Evolutionary conservation across 371 early-diverging fungal genomes (phyloP).

Genomic region (Blyttiomyces sp.): DNA sequence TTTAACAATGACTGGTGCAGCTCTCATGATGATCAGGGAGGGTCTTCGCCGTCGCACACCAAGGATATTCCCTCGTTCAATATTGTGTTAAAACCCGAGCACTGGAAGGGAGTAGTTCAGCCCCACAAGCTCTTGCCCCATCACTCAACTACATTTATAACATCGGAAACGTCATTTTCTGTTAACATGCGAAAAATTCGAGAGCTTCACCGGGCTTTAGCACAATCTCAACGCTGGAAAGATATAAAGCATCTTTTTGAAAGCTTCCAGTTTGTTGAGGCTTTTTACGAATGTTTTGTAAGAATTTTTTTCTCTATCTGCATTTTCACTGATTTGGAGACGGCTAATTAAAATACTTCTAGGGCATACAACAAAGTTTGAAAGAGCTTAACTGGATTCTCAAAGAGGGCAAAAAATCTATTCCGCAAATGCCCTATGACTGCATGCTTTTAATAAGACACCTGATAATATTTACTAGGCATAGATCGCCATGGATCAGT

Average conservation of each 20-base stretch:
- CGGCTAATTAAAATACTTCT: background rate
- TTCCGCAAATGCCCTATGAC: constrained; percentile 11
- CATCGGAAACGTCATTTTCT: background rate
- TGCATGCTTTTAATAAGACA: constrained; percentile 10
- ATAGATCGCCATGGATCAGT: constrained; percentile 5
- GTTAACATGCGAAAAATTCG: constrained; percentile 14
- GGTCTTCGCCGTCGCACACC: background rate
- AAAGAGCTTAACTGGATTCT: constrained; percentile 9
- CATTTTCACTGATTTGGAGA: background rate
- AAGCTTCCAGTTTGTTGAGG: constrained; percentile 24
- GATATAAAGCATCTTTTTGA: constrained; percentile 15
- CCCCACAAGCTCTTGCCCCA: constrained; percentile 6
- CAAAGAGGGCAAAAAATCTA: constrained; percentile 10
- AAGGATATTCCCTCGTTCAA: background rate
- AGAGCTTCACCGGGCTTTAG: constrained; percentile 9
- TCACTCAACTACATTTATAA: constrained; percentile 7
- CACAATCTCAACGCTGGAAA: constrained; percentile 12
- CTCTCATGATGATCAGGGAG: too few relatives aligned
- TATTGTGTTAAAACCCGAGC: constrained; percentile 7
- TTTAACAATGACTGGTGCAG: constrained; percentile 15
- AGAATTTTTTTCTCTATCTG: background rate
- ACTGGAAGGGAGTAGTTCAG: constrained; percentile 20
- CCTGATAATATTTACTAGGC: constrained; percentile 13
- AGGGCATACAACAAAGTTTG: constrained; percentile 14
- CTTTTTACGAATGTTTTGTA: constrained; percentile 2